Conservation (phyloP, 75 land plant genomes). For the Cunninghamia lanceolata region DNA sequence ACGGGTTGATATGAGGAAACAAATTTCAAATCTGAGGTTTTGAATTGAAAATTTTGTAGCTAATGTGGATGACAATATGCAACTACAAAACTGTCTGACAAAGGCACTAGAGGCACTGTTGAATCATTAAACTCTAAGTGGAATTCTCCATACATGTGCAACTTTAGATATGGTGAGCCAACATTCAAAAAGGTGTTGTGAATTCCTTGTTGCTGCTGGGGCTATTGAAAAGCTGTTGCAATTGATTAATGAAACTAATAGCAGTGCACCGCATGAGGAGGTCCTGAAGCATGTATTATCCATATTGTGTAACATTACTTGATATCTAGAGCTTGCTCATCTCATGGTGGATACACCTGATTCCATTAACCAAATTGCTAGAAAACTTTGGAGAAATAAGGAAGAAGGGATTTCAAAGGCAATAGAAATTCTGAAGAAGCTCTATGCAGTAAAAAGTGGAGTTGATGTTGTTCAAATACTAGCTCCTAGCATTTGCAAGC, state of each 20-base stretch:
- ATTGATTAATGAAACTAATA: conserved; percentile 60
- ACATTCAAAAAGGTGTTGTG: conserved; percentile 82
- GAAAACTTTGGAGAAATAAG: conserved; percentile 72
- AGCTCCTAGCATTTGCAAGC: conserved; percentile 32
- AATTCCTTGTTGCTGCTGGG: conserved; percentile 69
- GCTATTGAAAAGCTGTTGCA: conserved; percentile 63
- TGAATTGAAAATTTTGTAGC: conserved; percentile 65
- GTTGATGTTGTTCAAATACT: conserved; percentile 38
- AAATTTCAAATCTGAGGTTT: conserved; percentile 47
- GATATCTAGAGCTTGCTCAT: conserved; percentile 48
- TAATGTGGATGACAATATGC: conserved; percentile 58
- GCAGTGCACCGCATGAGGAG: conserved; percentile 81
- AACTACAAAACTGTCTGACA: conserved; percentile 64
- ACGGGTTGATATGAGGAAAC: conserved; percentile 23
- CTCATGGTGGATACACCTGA: conserved; percentile 38
- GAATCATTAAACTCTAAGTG: conserved; percentile 65
- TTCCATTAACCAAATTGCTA: conserved; percentile 46
- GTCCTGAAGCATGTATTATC: conserved; percentile 80
- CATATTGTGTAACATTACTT: conserved; percentile 74
- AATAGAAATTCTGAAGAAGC: conserved; percentile 49
- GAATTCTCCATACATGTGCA: conserved; percentile 76
- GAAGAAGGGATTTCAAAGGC: conserved; percentile 69
- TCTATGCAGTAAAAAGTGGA: conserved; percentile 46
- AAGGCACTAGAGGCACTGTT: conserved; percentile 67
- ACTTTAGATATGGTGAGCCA: conserved; percentile 77